A percentile compares a stretch with the other conserved stretches of the same genome.
Evolutionary conservation across 2,329 filamentous ascomycete genomes (phyloP).

Genomic region (Emmonsia crescens): DNA sequence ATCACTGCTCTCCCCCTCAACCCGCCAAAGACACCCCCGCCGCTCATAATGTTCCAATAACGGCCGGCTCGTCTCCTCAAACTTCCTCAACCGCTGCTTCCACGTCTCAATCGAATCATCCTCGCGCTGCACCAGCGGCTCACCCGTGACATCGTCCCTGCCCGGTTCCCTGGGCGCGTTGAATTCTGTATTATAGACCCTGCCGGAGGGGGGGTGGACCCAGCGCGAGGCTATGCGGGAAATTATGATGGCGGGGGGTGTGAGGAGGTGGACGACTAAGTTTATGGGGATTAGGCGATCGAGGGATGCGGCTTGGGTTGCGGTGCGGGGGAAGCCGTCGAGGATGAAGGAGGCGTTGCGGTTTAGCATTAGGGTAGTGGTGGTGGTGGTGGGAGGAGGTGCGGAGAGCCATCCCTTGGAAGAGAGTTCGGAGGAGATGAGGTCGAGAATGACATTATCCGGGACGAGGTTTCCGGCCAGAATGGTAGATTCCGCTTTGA

Average conservation of each 20-base stretch:
- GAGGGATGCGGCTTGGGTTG: constrained; percentile 63
- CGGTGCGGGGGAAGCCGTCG: constrained; percentile 89
- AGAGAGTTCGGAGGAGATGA: constrained; percentile 82
- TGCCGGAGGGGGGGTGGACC: constrained; percentile 83
- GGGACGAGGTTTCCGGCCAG: constrained; percentile 81
- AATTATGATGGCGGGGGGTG: constrained; percentile 75
- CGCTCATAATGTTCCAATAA: constrained; percentile 81
- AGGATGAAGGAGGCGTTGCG: constrained; percentile 84
- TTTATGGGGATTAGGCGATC: constrained; percentile 87
- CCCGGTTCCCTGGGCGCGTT: constrained; percentile 73
- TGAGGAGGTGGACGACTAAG: constrained; percentile 76
- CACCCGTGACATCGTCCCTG: constrained; percentile 82
- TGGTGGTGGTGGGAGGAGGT: constrained; percentile 23
- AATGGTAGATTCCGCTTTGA: constrained; percentile 83
- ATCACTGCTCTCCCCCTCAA: constrained; percentile 80
- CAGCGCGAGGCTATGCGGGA: constrained; percentile 83
- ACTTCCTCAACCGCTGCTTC: constrained; percentile 66
- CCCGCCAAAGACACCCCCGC: constrained; percentile 74
- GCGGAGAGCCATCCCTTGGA: constrained; percentile 69
- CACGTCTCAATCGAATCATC: constrained; percentile 87
- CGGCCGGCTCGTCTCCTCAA: constrained; percentile 75
- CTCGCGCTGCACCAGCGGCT: constrained; percentile 65
- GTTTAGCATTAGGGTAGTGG: constrained; percentile 44
- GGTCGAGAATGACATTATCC: constrained; percentile 79
- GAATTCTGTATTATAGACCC: constrained; percentile 92